These are phyloP conservation scores for Verbascum thapsus DNA, from an alignment of 257 asterid genomes.

Conservation along the genomic window DNA sequence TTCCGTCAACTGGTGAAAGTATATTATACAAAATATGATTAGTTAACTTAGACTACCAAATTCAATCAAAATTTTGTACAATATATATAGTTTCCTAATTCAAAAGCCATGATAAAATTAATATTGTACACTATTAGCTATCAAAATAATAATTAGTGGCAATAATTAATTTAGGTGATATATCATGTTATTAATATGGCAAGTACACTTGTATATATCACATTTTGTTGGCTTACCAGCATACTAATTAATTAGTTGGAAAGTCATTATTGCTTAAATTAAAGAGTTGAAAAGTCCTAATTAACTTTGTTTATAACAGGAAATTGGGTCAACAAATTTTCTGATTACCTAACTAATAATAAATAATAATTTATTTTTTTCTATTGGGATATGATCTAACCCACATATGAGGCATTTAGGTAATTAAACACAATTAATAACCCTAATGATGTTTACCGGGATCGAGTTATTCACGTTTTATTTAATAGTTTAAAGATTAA, in stretches of 20 bases:
- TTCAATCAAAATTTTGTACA: too few relatives aligned
- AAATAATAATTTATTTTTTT: not conserved
- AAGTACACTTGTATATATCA: not conserved
- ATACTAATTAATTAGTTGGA: constrained; percentile 2
- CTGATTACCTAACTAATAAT: constrained; percentile 6
- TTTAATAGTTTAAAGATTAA: too few relatives aligned
- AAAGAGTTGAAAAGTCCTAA: constrained; percentile 14
- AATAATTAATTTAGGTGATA: not conserved
- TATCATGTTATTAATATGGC: not conserved
- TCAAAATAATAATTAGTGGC: not conserved
- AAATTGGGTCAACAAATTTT: constrained; percentile 10
- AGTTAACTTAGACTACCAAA: too few relatives aligned
- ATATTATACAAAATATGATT: too few relatives aligned
- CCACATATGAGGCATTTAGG: constrained; percentile 6
- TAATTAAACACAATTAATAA: not conserved
- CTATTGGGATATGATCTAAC: constrained; percentile 11
- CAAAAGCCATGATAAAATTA: too few relatives aligned
- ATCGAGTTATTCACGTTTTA: too few relatives aligned
- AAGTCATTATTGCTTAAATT: too few relatives aligned
- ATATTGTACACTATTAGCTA: not conserved
- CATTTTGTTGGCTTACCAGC: not conserved
- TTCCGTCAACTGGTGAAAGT: too few relatives aligned
- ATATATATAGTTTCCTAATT: too few relatives aligned
- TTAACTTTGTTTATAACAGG: not conserved
- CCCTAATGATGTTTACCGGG: too few relatives aligned